Conservation (phyloP, 2,329 filamentous ascomycete genomes). For the Xylariaceae sp. region DNA sequence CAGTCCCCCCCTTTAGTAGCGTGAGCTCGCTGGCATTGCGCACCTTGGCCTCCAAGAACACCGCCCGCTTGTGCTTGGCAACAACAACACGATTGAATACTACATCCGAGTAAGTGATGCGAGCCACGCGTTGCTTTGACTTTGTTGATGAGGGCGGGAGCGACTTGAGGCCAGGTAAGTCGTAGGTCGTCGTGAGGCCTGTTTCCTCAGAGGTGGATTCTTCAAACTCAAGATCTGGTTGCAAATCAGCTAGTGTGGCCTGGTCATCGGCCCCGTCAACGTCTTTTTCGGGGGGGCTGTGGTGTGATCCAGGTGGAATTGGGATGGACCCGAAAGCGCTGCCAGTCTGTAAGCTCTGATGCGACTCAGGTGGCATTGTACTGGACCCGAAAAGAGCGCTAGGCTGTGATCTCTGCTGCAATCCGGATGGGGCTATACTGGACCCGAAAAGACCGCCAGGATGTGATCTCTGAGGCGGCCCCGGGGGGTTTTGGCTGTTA, state of each 20-base stretch:
- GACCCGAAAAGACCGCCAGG: too few relatives aligned
- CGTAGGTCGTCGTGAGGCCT: constrained; percentile 67
- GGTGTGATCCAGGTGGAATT: neutral
- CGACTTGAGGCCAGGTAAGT: constrained; percentile 64
- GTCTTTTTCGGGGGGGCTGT: neutral
- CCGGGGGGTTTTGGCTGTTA: too few relatives aligned
- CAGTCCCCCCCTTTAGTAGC: constrained; percentile 60
- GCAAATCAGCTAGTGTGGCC: constrained; percentile 26
- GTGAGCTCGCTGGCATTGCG: constrained; percentile 63
- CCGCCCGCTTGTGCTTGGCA: constrained; percentile 65
- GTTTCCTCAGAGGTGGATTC: constrained; percentile 64
- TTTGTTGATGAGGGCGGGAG: constrained; percentile 57
- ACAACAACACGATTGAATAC: constrained; percentile 64
- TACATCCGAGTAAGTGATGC: constrained; percentile 58
- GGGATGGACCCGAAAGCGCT: too few relatives aligned
- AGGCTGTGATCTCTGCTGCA: too few relatives aligned
- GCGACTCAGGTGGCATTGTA: too few relatives aligned
- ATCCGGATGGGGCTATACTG: too few relatives aligned
- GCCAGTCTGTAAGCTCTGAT: too few relatives aligned
- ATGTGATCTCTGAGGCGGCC: too few relatives aligned
- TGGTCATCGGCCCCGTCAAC: constrained; percentile 21
- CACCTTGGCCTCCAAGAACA: constrained; percentile 65
- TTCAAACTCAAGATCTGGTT: constrained; percentile 51
- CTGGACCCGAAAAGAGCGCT: too few relatives aligned
- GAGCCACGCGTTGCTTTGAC: constrained; percentile 66